Evolutionary conservation across 179 eudicot species (phyloP), one percentile per base, ranked within the genome.

Genomic region (Heliamphora ciliata): DNA sequence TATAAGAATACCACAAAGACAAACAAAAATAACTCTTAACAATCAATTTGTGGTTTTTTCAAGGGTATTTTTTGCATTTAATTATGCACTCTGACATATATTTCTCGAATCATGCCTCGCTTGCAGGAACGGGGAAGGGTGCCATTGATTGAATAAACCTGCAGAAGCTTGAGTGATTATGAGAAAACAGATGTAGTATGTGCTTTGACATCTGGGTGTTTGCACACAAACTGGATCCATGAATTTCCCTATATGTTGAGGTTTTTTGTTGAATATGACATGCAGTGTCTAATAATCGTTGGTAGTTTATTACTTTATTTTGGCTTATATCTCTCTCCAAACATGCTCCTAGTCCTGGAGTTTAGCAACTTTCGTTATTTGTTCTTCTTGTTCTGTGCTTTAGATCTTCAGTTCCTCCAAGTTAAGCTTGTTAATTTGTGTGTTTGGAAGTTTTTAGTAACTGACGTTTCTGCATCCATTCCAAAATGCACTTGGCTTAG

Each of bases 381-480:
- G 18, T 40, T 51, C 1, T 21, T 44, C 1, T 63, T 18, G 56
- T 55, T 77, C 54, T 48, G 40, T 78, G 51, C 54, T 59, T 77
- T 58, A 54, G 52, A 8, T 75, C 40, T 50, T 55, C 54, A 46
- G 31, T 40, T 9, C 17, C 51, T 67, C 31, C 52, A 63, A 68
- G 9, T 10, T 68, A 17, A 31, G 65, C 24, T 69, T 80, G 76
- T 80, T 52, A 17, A 17, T 54, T 8, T 80, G 48, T 15, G 4
- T 64, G 9, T 17, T 79, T 15, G 55, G 73, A 69, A 68, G 64
- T 55, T 65, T 8, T 18, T 51, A 9, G 60, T 10, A 68, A 60
- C 54, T 83, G 4, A 15, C 69, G 1, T 73, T 75, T 24, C 46
- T 82, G 72, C 72, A 51, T 63, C 55, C 66, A 54, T 83, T 63